phyloP scores from a whole-genome alignment of 805 yeast genomes.

The Scheffersomyces stipitis region DNA sequence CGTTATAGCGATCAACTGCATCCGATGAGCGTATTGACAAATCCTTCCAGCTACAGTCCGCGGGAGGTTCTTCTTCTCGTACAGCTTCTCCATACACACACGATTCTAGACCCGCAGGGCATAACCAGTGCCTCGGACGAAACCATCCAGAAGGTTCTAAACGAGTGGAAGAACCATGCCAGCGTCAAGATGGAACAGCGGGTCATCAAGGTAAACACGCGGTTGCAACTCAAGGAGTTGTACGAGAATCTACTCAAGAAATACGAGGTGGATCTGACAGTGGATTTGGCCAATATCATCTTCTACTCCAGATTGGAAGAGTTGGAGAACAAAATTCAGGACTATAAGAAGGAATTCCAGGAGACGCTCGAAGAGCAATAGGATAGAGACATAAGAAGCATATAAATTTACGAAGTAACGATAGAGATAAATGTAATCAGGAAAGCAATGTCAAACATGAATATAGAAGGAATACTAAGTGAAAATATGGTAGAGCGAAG shows the following conservation, averaged over 20 bases:
- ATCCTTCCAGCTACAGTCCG: constrained; percentile 16
- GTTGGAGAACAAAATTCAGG: constrained; percentile 24
- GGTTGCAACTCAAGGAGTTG: constrained; percentile 18
- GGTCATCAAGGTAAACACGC: constrained; percentile 15
- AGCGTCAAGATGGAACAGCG: constrained; percentile 27
- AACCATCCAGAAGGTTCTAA: constrained; percentile 21
- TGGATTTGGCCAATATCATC: constrained; percentile 37
- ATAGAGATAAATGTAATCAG: too few relatives aligned
- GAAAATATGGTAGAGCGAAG: too few relatives aligned
- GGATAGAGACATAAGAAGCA: too few relatives aligned
- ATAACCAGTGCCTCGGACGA: constrained; percentile 10
- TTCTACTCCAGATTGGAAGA: constrained; percentile 34
- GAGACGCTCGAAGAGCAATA: constrained; percentile 6
- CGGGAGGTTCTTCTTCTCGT: constrained; percentile 37
- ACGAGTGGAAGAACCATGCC: constrained; percentile 31
- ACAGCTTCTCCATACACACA: constrained; percentile 37
- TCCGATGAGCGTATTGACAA: not conserved
- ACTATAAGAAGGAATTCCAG: constrained; percentile 24
- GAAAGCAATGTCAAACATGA: too few relatives aligned
- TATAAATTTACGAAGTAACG: too few relatives aligned
- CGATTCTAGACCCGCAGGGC: constrained; percentile 24
- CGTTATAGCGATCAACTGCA: too few relatives aligned
- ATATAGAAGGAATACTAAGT: too few relatives aligned
- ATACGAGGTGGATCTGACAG: constrained; percentile 26
- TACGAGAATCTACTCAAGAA: constrained; percentile 28